Evolutionary conservation across 1,284 basidiomycete genomes (phyloP), one percentile per base, ranked within the genome.

Genomic region (Marasmius tenuissimus): DNA sequence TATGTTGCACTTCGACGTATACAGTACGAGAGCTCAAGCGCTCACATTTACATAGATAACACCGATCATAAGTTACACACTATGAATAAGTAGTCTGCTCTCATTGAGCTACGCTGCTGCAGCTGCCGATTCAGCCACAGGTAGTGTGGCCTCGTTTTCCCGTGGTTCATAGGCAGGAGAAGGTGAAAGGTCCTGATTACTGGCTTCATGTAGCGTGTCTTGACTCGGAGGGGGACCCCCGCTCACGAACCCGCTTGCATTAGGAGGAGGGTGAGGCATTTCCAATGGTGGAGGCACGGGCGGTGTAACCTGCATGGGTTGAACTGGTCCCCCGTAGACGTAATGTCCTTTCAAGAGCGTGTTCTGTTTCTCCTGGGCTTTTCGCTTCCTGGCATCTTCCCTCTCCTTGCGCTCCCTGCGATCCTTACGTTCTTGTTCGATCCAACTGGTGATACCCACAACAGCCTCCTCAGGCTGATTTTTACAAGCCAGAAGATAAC

Each of bases 401-500:
- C 70, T 66, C 59, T 66, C 64, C 57, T 66, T 63, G 65, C 71
- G 72, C 54, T 75, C 73, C 40, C 65, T 60, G 16, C 71, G 66
- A 35, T 78, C 76, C 22, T 59, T 59, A 22, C 71, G 65, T 69
- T 83, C 78, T 7, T 69, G 51, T 39, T 69, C 70, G 0, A 84
- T 73, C 83, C 84, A 86, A 2, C 55, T 73, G 0, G 60, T 61
- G 6, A 78, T 70, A 4, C 67, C 72, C 1, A 70, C 65, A 1
- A 79, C 76, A 0, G 85, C 85, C 10, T 68, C 66, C 55, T 70
- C 69, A 0, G 86, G 83, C 35, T 78, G 68, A 40, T 73, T 77
- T 69, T 85, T 86, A 67, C 77, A 80, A 4, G 71, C 68, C 57
- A 87, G 75, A 47, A 88, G 72, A 66, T 81, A 85, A 0, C 85